Evolutionary conservation across 768 basidiomycete species (phyloP), one percentile per base, ranked within the genome.

Genomic region (Gymnopilus dilepis): DNA sequence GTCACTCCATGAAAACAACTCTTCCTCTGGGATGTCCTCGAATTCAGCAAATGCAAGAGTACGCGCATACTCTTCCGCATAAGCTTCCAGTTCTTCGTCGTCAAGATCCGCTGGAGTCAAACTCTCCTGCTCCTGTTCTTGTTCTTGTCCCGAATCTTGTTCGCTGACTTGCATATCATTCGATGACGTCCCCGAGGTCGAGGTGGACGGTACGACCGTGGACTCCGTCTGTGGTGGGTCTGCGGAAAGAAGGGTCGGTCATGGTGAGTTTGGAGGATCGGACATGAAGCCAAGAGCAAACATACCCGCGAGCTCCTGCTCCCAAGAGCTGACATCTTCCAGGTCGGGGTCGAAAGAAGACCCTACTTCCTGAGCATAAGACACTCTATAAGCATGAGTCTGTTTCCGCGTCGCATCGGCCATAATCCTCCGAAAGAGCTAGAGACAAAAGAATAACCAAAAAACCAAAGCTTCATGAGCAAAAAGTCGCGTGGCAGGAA

Each of bases 271-370:
- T 48, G 59, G 66, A 54, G 60, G 9, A 3, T 43, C 31, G 43
- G 56, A 41, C 48, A 45, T 43, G 24, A 19, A 4, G 37, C 31
- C 28, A 34, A 53, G 50, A 50, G 60, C 1, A 22, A 37, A 51
- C 50, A n/a, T 59, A 80, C 88, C 80, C 65, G 67, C 69, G 4
- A 90, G 68, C 45, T 85, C 85, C 28, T 73, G 66, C 70, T 90
- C 89, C 89, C 88, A 91, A n/a, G 71, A 68, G 21, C 66, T 74
- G 4, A 83, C 71, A 59, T 91, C 88, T 33, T 92, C 88, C 68
- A 90, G 74, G 69, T 86, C 85, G 4, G 90, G 90, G 69, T 92
- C 90, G 60, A 90, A 84, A 0, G 90, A 91, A 15, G 89, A 90
- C 5, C 90, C 90, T 3, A 92, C 89, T 59, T 91, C 89, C 17